phyloP scores from a whole-genome alignment of 192 early-diverging fungal genomes.

The Piromyces finnis region DNA sequence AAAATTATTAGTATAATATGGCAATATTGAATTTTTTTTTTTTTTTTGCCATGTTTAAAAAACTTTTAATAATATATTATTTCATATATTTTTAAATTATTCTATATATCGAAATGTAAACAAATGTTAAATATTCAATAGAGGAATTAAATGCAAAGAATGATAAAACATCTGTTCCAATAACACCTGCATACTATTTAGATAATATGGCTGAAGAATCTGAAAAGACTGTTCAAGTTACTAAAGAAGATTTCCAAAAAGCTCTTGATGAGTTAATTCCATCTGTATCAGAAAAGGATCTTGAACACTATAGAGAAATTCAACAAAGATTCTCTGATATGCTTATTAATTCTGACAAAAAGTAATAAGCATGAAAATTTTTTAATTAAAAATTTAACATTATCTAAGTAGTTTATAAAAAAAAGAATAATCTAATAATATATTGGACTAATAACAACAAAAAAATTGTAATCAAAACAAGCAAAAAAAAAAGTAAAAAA shows the following conservation, averaged over 20 bases:
- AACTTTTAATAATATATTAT: no score
- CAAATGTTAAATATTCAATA: constrained; percentile 15
- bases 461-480: no score
- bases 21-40: no score
- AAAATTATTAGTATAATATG: no score
- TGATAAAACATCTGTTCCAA: constrained; percentile 12
- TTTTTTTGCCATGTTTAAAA: no score
- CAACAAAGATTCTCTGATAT: constrained; percentile 46
- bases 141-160: background rate
- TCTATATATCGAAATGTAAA: no score
- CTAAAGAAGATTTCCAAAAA: constrained; percentile 56
- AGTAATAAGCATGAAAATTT: constrained; percentile 56
- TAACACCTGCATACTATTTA: constrained; percentile 80
- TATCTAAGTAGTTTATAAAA: no score
- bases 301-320: constrained; percentile 67
- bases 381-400: no score
- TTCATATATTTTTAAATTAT: no score
- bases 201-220: constrained; percentile 55
- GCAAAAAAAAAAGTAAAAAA: no score
- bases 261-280: constrained; percentile 78
- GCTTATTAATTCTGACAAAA: constrained; percentile 54
- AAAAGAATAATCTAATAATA: no score
- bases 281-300: constrained; percentile 67
- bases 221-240: constrained; percentile 66
- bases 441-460: no score